Conservation (phyloP, 2,329 filamentous ascomycete species). For the Alternaria triticina region DNA sequence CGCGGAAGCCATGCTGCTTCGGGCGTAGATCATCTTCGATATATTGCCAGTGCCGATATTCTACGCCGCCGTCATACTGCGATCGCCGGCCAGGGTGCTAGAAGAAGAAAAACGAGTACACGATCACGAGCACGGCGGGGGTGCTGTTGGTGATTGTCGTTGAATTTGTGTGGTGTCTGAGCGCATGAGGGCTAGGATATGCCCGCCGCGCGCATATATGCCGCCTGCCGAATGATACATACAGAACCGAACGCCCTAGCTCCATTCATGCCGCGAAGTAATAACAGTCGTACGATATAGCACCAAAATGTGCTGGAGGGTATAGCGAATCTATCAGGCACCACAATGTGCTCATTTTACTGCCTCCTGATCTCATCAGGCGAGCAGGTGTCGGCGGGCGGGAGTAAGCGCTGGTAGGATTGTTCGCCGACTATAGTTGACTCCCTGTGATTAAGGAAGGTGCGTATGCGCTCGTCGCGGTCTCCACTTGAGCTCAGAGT, state of each 20-base stretch:
- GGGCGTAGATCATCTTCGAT: slow-evolving; percentile 1
- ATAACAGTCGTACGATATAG: slow-evolving; percentile 12
- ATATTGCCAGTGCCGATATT: slow-evolving; percentile 1
- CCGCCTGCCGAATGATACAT: slow-evolving; percentile 26
- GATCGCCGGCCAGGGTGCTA: not conserved
- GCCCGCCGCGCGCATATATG: slow-evolving; percentile 17
- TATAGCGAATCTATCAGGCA: slow-evolving; percentile 9
- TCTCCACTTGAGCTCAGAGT: slow-evolving; percentile 53
- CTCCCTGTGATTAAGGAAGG: slow-evolving; percentile 69
- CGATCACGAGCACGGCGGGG: not conserved
- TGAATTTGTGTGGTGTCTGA: slow-evolving; percentile 31
- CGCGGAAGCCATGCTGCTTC: slow-evolving; percentile 5
- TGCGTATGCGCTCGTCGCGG: slow-evolving; percentile 68
- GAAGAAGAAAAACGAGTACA: not conserved
- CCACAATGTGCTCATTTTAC: slow-evolving; percentile 22
- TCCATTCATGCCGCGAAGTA: slow-evolving; percentile 9
- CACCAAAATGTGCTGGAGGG: slow-evolving; percentile 16
- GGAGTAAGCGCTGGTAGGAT: slow-evolving; percentile 54
- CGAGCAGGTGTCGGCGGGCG: slow-evolving; percentile 54
- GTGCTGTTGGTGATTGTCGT: slow-evolving; percentile 14
- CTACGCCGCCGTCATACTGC: not conserved
- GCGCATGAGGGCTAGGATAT: slow-evolving; percentile 28
- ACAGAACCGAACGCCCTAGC: slow-evolving; percentile 28
- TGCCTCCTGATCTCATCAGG: slow-evolving; percentile 50
- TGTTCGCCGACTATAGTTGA: slow-evolving; percentile 52